These are phyloP conservation scores for Schwanniomyces occidentalis DNA, from an alignment of 805 yeast species.

Conservation along the genomic window DNA sequence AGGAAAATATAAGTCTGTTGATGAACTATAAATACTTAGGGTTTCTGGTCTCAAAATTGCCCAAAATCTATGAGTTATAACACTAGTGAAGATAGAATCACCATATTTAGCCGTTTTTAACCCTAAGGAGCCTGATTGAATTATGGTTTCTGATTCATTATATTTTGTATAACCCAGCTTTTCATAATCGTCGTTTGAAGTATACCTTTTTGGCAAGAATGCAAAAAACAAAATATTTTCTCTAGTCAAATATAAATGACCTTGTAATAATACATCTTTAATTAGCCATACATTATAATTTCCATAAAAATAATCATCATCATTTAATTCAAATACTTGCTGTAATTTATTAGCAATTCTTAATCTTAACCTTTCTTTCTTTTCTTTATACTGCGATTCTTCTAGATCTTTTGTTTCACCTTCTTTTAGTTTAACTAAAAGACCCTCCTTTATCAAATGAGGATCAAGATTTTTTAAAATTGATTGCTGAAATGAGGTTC, in stretches of 20 bases:
- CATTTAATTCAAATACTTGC: constrained; percentile 44
- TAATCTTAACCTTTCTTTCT: constrained; percentile 17
- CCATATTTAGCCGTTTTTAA: constrained; percentile 40
- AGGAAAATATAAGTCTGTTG: constrained; percentile 88
- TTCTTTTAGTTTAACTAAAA: constrained; percentile 13
- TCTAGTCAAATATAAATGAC: constrained; percentile 74
- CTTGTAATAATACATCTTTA: constrained; percentile 81
- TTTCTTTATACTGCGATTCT: constrained; percentile 2
- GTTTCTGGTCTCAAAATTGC: constrained; percentile 71
- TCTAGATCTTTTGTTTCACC: constrained; percentile 8
- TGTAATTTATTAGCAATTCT: constrained; percentile 36
- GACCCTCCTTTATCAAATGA: constrained; percentile 12
- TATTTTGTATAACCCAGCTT: constrained; percentile 8
- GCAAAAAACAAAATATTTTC: constrained; percentile 73
- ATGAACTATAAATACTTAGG: constrained; percentile 62
- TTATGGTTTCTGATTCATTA: constrained; percentile 25
- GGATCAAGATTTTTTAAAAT: constrained; percentile 29
- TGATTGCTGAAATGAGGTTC: constrained; percentile 15
- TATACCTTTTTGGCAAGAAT: constrained; percentile 55
- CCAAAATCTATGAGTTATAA: constrained; percentile 64
- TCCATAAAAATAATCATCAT: constrained; percentile 55
- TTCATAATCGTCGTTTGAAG: constrained; percentile 4
- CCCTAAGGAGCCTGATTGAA: constrained; percentile 41
- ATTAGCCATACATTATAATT: constrained; percentile 79
- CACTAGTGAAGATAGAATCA: constrained; percentile 33